These are phyloP conservation scores for Hanseniaspora occidentalis DNA, from an alignment of 805 yeast genomes.

Conservation along the genomic window DNA sequence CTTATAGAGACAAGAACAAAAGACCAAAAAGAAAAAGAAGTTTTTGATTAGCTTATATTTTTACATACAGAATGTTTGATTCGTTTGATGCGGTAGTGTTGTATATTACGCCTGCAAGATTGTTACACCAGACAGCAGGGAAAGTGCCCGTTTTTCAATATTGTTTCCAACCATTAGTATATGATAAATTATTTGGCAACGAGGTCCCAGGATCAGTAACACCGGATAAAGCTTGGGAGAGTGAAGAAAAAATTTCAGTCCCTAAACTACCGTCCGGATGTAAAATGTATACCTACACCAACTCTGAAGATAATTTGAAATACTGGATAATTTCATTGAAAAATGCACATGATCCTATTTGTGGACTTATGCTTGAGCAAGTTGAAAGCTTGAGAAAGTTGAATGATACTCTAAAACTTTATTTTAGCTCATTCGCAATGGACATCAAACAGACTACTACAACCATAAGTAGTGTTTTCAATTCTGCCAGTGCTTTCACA, in stretches of 20 bases:
- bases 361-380: too few relatives aligned
- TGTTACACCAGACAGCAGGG: not conserved
- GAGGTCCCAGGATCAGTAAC: not conserved
- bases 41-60: too few relatives aligned
- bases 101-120: not conserved
- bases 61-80: not conserved
- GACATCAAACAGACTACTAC: not conserved
- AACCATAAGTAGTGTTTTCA: not conserved
- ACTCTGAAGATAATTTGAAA: not conserved
- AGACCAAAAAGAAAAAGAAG: too few relatives aligned
- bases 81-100: not conserved
- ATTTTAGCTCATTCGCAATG: not conserved
- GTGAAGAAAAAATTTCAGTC: not conserved
- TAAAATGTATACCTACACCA: not conserved
- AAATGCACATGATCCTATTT: too few relatives aligned
- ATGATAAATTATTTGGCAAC: not conserved
- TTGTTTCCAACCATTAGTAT: not conserved
- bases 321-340: not conserved
- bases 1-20: too few relatives aligned
- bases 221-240: not conserved
- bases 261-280: not conserved
- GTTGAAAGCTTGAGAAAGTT: not conserved
- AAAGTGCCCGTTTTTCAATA: not conserved
- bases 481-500: not conserved
- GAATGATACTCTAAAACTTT: not conserved